Percentiles rank a stretch among this genome's conserved stretches.
Evolutionary conservation across 805 yeast genomes (phyloP).

Genomic region (Wickerhamiella azymoides): DNA sequence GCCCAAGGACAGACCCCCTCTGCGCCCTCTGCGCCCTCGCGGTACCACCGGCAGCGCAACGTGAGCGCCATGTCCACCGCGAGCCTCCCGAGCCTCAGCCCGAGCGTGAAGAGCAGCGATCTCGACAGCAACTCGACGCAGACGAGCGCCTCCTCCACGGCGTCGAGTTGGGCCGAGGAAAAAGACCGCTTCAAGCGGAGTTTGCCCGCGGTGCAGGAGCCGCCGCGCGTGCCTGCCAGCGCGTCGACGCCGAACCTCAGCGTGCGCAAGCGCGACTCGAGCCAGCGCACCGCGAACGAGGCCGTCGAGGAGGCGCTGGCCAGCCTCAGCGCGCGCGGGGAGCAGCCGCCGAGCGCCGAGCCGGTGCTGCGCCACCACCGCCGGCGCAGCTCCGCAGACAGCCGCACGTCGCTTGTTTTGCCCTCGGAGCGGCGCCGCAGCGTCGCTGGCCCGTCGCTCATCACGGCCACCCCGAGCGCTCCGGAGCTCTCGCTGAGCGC

Average conservation of each 20-base stretch:
- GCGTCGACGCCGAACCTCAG: not conserved
- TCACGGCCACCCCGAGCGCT: not conserved
- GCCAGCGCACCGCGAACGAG: slow-evolving; percentile 6
- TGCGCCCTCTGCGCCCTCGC: slow-evolving; percentile 8
- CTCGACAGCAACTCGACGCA: slow-evolving; percentile 13
- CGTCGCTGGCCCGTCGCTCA: not conserved
- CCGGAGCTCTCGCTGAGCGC: not conserved
- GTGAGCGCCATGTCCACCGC: not conserved
- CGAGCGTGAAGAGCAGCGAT: slow-evolving; percentile 10
- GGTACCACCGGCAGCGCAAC: slow-evolving; percentile 12
- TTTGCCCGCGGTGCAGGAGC: not conserved
- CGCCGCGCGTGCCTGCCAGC: not conserved
- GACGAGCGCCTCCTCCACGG: slow-evolving; percentile 8
- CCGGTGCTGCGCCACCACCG: slow-evolving; percentile 1
- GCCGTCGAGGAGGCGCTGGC: slow-evolving; percentile 8
- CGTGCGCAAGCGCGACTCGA: not conserved
- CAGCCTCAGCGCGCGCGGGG: slow-evolving; percentile 1
- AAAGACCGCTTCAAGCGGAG: not conserved
- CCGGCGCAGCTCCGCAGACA: slow-evolving; percentile 1
- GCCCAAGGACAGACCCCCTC: too few species aligned
- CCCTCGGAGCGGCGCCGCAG: slow-evolving; percentile 1
- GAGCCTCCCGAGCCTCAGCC: slow-evolving; percentile 8
- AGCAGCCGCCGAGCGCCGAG: slow-evolving; percentile 4
- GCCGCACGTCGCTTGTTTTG: slow-evolving; percentile 4
- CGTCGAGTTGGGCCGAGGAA: slow-evolving; percentile 8